These are phyloP conservation scores for Spiraea crenata DNA, from an alignment of 331 rosid genomes.

Conservation along the genomic window DNA sequence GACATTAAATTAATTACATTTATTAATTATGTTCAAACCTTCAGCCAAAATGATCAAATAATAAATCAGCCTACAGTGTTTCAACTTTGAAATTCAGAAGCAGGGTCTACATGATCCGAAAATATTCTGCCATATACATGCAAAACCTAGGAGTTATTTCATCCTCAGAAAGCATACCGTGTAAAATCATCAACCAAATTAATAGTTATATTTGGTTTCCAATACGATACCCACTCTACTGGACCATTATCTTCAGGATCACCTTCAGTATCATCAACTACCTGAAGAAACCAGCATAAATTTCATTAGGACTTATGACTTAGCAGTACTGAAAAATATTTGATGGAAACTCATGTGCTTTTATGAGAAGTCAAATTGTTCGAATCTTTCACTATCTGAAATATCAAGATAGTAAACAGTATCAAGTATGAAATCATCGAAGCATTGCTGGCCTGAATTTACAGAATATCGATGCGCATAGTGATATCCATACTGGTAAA, in stretches of 20 bases:
- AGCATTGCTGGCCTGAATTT: background rate
- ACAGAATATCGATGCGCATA: background rate
- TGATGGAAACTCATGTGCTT: background rate
- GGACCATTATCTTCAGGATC: slow-evolving; percentile 59
- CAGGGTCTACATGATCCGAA: background rate
- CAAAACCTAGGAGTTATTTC: background rate
- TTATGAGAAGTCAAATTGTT: background rate
- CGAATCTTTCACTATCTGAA: background rate
- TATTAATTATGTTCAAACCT: background rate
- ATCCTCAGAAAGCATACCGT: slow-evolving; percentile 40
- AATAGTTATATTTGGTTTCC: slow-evolving; percentile 87
- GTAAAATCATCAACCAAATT: slow-evolving; percentile 93
- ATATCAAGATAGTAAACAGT: background rate
- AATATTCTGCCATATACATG: background rate
- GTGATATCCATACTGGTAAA: background rate
- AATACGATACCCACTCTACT: slow-evolving; percentile 76
- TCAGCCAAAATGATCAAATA: background rate
- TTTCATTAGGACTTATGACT: slow-evolving; percentile 21
- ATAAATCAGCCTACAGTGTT: background rate
- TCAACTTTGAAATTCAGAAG: background rate
- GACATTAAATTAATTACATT: background rate
- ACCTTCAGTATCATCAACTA: slow-evolving; percentile 53
- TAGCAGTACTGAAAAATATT: slow-evolving; percentile 1
- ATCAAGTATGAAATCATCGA: background rate
- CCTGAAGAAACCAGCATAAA: slow-evolving; percentile 44